phyloP scores from a whole-genome alignment of 768 basidiomycete genomes.

The Pleurotus giganteus region DNA sequence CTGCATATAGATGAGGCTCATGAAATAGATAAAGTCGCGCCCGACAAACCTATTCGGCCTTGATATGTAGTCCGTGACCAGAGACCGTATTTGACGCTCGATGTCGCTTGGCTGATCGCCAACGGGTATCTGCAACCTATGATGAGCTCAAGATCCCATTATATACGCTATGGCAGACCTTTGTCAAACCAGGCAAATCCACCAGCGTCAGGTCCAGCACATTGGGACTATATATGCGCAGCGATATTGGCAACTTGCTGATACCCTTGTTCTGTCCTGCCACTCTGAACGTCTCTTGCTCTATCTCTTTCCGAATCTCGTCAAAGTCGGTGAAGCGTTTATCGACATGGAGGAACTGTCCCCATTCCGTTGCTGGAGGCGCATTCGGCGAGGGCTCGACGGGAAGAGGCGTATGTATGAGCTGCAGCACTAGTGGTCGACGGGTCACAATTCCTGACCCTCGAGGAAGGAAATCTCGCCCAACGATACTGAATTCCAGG shows the following conservation, averaged over 20 bases:
- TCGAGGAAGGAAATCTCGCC: conserved; percentile 85
- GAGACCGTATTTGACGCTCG: conserved; percentile 90
- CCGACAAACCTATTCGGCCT: conserved; percentile 85
- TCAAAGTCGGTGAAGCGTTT: conserved; percentile 95
- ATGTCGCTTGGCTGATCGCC: conserved; percentile 98
- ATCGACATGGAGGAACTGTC: conserved; percentile 95
- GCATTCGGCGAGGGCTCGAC: conserved; percentile 41
- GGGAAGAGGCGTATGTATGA: conserved; percentile 84
- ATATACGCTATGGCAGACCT: conserved; percentile 47
- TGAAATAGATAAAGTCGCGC: background rate
- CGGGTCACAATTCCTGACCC: conserved; percentile 96
- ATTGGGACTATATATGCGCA: conserved; percentile 93
- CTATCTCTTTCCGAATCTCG: conserved; percentile 95
- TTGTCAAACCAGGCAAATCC: conserved; percentile 95
- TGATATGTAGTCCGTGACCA: conserved; percentile 95
- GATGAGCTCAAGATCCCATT: background rate
- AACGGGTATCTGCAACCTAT: conserved; percentile 71
- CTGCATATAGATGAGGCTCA: conserved; percentile 33
- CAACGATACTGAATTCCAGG: conserved; percentile 70
- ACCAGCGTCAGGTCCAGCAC: conserved; percentile 96
- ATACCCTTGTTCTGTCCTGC: conserved; percentile 99
- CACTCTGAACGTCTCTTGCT: conserved; percentile 95
- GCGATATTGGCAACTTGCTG: conserved; percentile 91
- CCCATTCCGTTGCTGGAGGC: conserved; percentile 79
- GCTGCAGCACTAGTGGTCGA: conserved; percentile 91